A percentile compares a stretch with the other conserved stretches of the same genome.
Evolutionary conservation across 129 eudicot species (phyloP).

Genomic region (Calendula officinalis): DNA sequence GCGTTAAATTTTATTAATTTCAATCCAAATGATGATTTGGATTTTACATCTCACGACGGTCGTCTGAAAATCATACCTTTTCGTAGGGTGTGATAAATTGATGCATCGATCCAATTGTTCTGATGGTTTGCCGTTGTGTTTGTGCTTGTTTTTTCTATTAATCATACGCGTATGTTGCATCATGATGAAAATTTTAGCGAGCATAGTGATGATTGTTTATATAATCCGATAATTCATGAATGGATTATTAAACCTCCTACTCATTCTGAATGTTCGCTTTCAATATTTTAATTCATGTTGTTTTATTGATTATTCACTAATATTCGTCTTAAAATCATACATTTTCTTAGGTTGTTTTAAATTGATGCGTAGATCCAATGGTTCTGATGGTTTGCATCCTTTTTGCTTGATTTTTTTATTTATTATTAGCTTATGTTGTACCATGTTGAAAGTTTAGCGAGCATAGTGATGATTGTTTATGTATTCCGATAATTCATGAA

Average conservation of each 20-base stretch:
- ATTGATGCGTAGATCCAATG: too few relatives aligned
- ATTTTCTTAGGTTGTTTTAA: too few relatives aligned
- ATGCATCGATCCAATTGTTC: slow-evolving; percentile 46
- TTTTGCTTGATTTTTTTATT: too few relatives aligned
- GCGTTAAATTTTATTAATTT: background rate
- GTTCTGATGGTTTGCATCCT: too few relatives aligned
- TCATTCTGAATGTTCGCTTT: slow-evolving; percentile 58
- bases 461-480: slow-evolving; percentile 39
- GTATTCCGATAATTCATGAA: slow-evolving; percentile 48
- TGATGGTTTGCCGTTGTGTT: slow-evolving; percentile 32
- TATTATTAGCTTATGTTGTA: too few relatives aligned
- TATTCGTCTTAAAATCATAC: too few relatives aligned
- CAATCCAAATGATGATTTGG: slow-evolving; percentile 49
- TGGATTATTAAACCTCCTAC: slow-evolving; percentile 56
- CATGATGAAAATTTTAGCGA: slow-evolving; percentile 16
- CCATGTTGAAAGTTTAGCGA: slow-evolving; percentile 3
- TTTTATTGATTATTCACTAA: too few relatives aligned
- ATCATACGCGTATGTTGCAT: too few relatives aligned
- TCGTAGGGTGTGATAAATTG: slow-evolving; percentile 36
- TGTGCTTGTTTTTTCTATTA: background rate
- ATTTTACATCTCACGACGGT: slow-evolving; percentile 61
- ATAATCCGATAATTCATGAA: slow-evolving; percentile 48
- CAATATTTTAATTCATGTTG: too few relatives aligned
- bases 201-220: slow-evolving; percentile 39
- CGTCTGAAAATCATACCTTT: slow-evolving; percentile 52